Base-by-base conservation (phyloP, 2,329 filamentous ascomycete species). In the Xylaria polymorpha region DNA sequence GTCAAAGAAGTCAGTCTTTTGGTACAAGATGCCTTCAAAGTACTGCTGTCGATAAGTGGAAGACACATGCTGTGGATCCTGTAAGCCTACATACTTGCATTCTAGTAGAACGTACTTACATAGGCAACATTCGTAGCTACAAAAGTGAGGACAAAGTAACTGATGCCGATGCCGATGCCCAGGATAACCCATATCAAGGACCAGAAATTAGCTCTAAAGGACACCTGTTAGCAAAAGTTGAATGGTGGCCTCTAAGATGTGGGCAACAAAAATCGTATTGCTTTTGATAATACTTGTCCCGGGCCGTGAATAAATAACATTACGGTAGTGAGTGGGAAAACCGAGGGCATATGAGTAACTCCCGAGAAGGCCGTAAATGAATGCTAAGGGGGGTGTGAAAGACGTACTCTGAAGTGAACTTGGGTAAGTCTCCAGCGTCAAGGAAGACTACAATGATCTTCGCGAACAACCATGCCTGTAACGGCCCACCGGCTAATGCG, bases 151-250 rank as follows among this genome's bases (percentile, higher is more conserved):
- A 82, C 67, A 71, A 87, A 87, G 76, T 91, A 91, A 18, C 83
- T 79, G 0, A 86, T 1, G 1, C 86, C 87, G 10, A 85, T 79
- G 10, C 79, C 84, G 4, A 86, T 81, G 1, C 89, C 89, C 35
- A 91, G 80, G 0, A 88, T 78, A 22, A 88, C 82, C 82, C 89
- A 92, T 87, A 92, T 91, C 68, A 90, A 82, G 0, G 88, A 85
- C 87, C 88, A 92, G 76, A 91, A 91, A 60, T 86, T 83, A 39
- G 84, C 84, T 43, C 70, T 72, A 57, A 14, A 57, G 4, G 20
- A 44, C 2, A 37, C 12, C 10, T 18, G 29, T 70, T 58, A 72
- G 64, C 35, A 60, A 50, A 53, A 12, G 5, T 7, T 44, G 9
- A 1, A 43, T 46, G 18, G 3, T 10, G 25, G 32, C 9, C 15